Conservation (phyloP, 345 rosid species). For the Bretschneidera sinensis region DNA sequence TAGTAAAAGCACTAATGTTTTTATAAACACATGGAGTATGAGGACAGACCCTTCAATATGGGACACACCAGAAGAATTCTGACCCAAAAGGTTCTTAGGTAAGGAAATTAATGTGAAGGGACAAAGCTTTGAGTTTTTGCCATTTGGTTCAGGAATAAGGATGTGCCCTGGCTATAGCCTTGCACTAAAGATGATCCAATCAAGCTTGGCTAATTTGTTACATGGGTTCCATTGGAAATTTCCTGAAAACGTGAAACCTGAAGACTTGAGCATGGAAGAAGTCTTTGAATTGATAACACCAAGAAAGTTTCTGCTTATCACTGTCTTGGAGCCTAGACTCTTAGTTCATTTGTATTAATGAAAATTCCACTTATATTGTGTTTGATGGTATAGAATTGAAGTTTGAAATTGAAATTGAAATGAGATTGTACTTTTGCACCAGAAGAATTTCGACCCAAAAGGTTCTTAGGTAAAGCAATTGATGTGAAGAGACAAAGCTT, state of each 20-base stretch:
- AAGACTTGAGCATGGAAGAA: constrained; percentile 20
- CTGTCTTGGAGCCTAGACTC: too few relatives aligned
- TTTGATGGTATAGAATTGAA: too few relatives aligned
- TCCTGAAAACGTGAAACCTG: constrained; percentile 6
- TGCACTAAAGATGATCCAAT: constrained; percentile 16
- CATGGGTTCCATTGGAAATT: constrained; percentile 31
- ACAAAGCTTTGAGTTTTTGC: constrained; percentile 24
- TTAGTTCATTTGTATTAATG: too few relatives aligned
- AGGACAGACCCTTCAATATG: constrained; percentile 23
- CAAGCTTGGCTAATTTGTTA: constrained; percentile 25
- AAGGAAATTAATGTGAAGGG: constrained; percentile 19
- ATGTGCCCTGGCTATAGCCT: too few relatives aligned
- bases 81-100: constrained; percentile 26
- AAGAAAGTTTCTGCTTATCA: constrained; percentile 8
- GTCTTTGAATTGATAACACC: too few relatives aligned
- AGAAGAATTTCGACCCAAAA: constrained; percentile 22
- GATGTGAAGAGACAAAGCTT: constrained; percentile 24
- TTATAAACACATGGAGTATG: constrained; percentile 28
- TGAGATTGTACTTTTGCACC: too few relatives aligned
- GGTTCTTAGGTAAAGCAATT: constrained; percentile 19
- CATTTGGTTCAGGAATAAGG: constrained; percentile 23
- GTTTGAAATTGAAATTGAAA: too few relatives aligned
- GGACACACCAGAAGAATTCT: constrained; percentile 20
- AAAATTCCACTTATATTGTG: too few relatives aligned
- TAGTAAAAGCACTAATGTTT: constrained; percentile 10